Conservation (phyloP, 768 basidiomycete genomes). For the Asterophora parasitica region DNA sequence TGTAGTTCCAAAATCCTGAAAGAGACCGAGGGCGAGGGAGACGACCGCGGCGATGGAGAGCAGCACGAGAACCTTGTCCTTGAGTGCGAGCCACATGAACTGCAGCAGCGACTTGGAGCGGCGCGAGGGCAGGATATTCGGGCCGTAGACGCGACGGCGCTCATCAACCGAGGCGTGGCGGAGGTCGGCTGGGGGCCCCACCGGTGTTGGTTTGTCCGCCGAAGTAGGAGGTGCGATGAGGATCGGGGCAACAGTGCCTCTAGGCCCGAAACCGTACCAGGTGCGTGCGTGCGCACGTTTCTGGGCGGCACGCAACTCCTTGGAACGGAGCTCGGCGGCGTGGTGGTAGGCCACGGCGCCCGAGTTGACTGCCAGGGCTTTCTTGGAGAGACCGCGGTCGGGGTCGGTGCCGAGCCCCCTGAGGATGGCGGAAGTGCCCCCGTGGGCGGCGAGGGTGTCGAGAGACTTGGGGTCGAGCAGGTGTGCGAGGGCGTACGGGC, state of each 20-base stretch:
- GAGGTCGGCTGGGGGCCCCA: no score
- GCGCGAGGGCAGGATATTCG: constrained; percentile 70
- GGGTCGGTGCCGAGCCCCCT: constrained; percentile 68
- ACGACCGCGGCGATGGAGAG: constrained; percentile 90
- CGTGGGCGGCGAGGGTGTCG: constrained; percentile 57
- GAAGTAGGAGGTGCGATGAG: no score
- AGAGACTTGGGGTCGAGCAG: constrained; percentile 89
- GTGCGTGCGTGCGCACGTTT: no score
- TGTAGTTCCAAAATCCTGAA: constrained; percentile 84
- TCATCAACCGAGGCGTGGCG: constrained; percentile 47
- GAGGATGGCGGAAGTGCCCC: constrained; percentile 66
- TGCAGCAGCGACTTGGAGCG: constrained; percentile 62
- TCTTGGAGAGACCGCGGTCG: constrained; percentile 40
- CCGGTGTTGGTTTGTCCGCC: no score
- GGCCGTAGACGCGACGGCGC: constrained; percentile 65
- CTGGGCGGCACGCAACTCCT: neutral
- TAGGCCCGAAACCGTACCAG: no score
- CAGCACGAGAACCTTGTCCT: constrained; percentile 88
- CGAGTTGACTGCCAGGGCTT: constrained; percentile 11
- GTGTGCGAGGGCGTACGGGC: constrained; percentile 72
- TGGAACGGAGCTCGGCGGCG: no score
- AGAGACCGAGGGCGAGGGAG: constrained; percentile 89
- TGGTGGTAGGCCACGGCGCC: constrained; percentile 12
- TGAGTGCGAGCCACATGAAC: constrained; percentile 82
- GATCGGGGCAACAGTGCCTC: no score